These are phyloP conservation scores for Blastomyces parvus DNA, from an alignment of 2,329 filamentous ascomycete genomes.

Conservation along the genomic window DNA sequence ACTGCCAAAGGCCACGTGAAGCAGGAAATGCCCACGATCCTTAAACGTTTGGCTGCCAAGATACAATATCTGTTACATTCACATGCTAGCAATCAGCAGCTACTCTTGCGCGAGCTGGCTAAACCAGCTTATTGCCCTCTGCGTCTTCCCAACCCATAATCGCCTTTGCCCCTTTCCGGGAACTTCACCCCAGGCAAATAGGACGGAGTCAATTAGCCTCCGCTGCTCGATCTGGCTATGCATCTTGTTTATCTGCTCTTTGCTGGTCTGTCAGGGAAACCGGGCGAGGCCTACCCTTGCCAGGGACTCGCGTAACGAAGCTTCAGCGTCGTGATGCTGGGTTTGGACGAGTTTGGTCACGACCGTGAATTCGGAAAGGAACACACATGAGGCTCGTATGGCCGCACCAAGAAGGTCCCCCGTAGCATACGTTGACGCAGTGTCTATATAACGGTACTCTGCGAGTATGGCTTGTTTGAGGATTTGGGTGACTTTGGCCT, in stretches of 20 bases:
- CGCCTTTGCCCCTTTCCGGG: background rate
- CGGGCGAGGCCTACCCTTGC: background rate
- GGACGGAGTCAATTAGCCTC: background rate
- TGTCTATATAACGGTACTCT: background rate
- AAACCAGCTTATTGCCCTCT: background rate
- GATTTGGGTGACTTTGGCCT: background rate
- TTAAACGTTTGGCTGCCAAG: background rate
- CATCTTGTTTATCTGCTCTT: background rate
- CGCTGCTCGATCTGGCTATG: background rate
- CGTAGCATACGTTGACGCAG: background rate
- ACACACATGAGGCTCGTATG: background rate
- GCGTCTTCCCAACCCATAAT: slow-evolving; percentile 3
- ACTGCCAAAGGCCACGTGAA: background rate
- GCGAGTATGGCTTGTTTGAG: background rate
- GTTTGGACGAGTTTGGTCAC: background rate
- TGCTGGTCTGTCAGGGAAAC: slow-evolving; percentile 1
- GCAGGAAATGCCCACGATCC: background rate
- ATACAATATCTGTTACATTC: background rate
- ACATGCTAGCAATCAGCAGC: background rate
- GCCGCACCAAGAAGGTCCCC: background rate
- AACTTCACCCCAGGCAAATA: background rate
- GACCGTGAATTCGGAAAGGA: background rate
- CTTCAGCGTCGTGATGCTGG: background rate
- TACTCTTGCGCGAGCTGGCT: background rate
- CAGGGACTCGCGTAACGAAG: background rate